Base-by-base conservation (phyloP, 306 rosid genomes). In the Malus sieversii region DNA sequence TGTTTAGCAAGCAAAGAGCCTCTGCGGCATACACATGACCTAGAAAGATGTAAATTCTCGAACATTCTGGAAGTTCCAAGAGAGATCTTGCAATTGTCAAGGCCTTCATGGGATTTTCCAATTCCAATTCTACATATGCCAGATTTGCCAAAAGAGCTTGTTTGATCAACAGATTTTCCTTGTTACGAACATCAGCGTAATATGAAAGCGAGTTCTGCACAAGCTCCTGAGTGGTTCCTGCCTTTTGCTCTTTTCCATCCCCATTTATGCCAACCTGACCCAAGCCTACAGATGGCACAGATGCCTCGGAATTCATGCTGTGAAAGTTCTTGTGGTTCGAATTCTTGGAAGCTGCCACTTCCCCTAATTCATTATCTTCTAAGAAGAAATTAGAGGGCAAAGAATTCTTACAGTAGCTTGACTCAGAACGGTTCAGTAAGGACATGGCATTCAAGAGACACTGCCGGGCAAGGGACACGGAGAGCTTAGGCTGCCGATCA, bases 21-120 rank as follows among this genome's bases (percentile, higher is more conserved):
- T 96, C 99, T 27, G 99, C 97, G 2, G 98, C 92, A 89, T 86
- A 96, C 72, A 90, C 78, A 78, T 86, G 96, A 68, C 97, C 94
- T 35, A 92, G 84, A 83, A 90, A 96, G 60, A 82, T 69, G 86
- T 92, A 92, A 80, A 96, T 83, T 85, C 90, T 90, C 63, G 91
- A 89, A 82, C 99, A 87, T 80, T 90, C 99, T 18, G 96, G 96
- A 74, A 92, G 84, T 68, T 96, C 96, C 51, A 89, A 72, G 51
- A 96, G 92, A 71, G 91, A 88, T 77, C 80, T 82, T 45, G 96
- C 88, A 75, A 82, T 72, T 40, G 88, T 82, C 59, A 92, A 85
- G 71, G 97, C 92, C 90, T 85, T 92, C 76, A 86, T 52, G 10
- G 97, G 98, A 79, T 96, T 89, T 77, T 82, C 97, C 84, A 90